A percentile compares a stretch with the other conserved stretches of the same genome.
Evolutionary conservation across 371 early-diverging fungal species (phyloP).

Genomic region (Thermomucor indicae-seudaticae): DNA sequence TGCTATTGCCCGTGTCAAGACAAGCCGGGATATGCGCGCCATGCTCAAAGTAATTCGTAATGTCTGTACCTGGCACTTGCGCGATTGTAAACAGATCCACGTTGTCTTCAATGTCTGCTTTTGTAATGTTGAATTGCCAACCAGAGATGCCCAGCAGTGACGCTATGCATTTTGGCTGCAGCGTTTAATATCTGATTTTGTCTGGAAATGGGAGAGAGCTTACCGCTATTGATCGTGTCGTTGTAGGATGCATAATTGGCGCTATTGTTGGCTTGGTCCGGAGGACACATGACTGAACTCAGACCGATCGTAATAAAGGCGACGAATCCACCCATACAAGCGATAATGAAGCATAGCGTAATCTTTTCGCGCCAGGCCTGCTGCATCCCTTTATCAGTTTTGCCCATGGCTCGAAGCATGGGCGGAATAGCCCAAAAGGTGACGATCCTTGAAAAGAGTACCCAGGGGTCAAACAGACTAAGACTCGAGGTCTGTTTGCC

Average conservation of each 20-base stretch:
- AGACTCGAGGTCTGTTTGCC: slow-evolving; percentile 51
- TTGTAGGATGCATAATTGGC: slow-evolving; percentile 39
- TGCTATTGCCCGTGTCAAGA: slow-evolving; percentile 7
- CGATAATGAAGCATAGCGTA: slow-evolving; percentile 70
- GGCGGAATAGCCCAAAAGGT: slow-evolving; percentile 77
- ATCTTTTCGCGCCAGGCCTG: slow-evolving; percentile 95
- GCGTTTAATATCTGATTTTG: no score
- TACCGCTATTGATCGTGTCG: slow-evolving; percentile 25
- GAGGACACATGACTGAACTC: slow-evolving; percentile 51
- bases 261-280: slow-evolving; percentile 22
- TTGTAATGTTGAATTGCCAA: slow-evolving; percentile 29
- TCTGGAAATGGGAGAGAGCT: no score
- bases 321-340: slow-evolving; percentile 54
- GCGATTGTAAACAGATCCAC: slow-evolving; percentile 19
- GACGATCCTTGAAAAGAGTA: slow-evolving; percentile 66
- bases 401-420: slow-evolving; percentile 49
- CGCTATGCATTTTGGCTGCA: no score
- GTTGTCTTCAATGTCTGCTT: slow-evolving; percentile 16
- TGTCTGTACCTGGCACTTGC: slow-evolving; percentile 44
- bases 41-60: slow-evolving; percentile 46
- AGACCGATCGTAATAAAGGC: slow-evolving; percentile 65
- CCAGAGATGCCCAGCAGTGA: slow-evolving; percentile 26
- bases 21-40: slow-evolving; percentile 18
- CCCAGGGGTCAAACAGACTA: slow-evolving; percentile 64
- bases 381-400: slow-evolving; percentile 62